phyloP scores from a whole-genome alignment of 305 asterid species.

The Fraxinus angustifolia region DNA sequence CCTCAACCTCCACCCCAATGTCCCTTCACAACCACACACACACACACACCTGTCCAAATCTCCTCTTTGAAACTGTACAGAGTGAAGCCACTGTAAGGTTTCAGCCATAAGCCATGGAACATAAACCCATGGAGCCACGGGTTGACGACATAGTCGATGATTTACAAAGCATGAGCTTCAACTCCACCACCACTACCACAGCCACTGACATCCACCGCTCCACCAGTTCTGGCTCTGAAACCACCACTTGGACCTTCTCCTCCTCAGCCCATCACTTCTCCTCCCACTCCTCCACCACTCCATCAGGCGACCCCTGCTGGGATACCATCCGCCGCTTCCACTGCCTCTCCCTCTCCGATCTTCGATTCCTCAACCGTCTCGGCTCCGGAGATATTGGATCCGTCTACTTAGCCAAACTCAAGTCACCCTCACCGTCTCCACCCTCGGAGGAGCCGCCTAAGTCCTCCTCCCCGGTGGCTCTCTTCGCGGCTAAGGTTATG shows the following conservation, averaged over 20 bases:
- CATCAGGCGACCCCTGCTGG: conserved; percentile 73
- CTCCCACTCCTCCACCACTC: conserved; percentile 32
- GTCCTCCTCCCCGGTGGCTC: conserved; percentile 17
- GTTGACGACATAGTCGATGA: conserved; percentile 70
- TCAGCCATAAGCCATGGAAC: not conserved
- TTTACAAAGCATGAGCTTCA: conserved; percentile 88
- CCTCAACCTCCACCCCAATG: not conserved
- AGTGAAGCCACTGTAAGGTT: not conserved
- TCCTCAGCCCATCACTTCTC: conserved; percentile 46
- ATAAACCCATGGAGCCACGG: conserved; percentile 60
- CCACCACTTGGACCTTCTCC: conserved; percentile 43
- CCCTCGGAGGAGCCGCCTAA: conserved; percentile 16
- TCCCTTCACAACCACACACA: not conserved
- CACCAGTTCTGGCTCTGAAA: conserved; percentile 86
- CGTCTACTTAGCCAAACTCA: conserved; percentile 75
- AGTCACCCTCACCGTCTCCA: conserved; percentile 24
- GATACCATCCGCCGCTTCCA: conserved; percentile 63
- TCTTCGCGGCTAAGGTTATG: conserved; percentile 92
- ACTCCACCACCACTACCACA: conserved; percentile 68
- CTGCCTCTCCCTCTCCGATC: conserved; percentile 60
- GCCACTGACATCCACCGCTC: conserved; percentile 90
- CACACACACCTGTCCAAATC: not conserved
- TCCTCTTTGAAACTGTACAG: not conserved
- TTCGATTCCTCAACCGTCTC: conserved; percentile 86
- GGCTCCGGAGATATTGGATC: conserved; percentile 97